phyloP scores from a whole-genome alignment of 768 basidiomycete genomes.

The Asterophora parasitica region DNA sequence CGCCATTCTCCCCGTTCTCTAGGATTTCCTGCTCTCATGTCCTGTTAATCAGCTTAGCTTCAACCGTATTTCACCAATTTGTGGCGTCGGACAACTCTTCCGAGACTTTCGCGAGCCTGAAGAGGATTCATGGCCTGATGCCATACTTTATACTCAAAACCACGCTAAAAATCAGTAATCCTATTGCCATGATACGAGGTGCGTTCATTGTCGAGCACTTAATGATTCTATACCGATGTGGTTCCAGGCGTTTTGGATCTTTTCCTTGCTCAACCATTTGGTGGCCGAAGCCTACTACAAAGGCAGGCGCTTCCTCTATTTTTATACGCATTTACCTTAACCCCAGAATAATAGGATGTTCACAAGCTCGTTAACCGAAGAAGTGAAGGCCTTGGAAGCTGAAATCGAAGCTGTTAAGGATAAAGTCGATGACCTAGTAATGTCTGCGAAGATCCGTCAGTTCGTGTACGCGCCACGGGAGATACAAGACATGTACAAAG shows the following conservation, averaged over 20 bases:
- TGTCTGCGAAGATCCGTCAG: slow-evolving; percentile 83
- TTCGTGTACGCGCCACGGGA: slow-evolving; percentile 87
- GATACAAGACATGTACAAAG: slow-evolving; percentile 77
- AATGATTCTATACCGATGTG: slow-evolving; percentile 3
- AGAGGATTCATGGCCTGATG: slow-evolving; percentile 93
- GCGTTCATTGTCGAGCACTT: background rate
- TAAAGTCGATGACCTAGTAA: slow-evolving; percentile 82
- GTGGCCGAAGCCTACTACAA: slow-evolving; percentile 87
- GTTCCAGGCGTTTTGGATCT: slow-evolving; percentile 72
- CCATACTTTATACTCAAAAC: slow-evolving; percentile 96
- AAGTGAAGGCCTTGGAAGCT: slow-evolving; percentile 77
- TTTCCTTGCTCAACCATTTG: slow-evolving; percentile 96
- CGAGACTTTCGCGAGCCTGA: slow-evolving; percentile 80
- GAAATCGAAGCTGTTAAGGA: slow-evolving; percentile 85
- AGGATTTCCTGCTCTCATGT: slow-evolving; percentile 3
- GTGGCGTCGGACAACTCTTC: slow-evolving; percentile 91
- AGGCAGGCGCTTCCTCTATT: slow-evolving; percentile 39
- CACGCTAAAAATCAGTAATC: slow-evolving; percentile 89
- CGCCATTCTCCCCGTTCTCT: slow-evolving; percentile 28
- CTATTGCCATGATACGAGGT: slow-evolving; percentile 94
- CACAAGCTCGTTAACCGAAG: slow-evolving; percentile 86
- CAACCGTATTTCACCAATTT: slow-evolving; percentile 93
- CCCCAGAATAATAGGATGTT: slow-evolving; percentile 67
- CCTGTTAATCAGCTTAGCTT: slow-evolving; percentile 64
- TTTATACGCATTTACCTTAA: background rate